Conservation (phyloP, 2,329 filamentous ascomycete species). For the Pseudogymnoascus sp. region DNA sequence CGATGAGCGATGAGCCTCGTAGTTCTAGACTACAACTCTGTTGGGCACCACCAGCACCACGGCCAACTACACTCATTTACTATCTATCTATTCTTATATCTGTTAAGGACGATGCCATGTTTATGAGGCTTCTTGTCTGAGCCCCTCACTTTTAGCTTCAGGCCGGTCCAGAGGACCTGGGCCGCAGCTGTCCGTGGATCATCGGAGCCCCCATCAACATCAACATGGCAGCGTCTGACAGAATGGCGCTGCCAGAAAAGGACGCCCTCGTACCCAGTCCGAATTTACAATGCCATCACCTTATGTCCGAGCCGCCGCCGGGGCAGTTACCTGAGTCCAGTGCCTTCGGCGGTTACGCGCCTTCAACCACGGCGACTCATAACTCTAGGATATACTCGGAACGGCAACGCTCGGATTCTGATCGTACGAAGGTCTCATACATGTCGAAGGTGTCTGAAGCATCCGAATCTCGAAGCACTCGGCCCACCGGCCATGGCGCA, state of each 20-base stretch:
- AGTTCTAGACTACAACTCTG: slow-evolving; percentile 5
- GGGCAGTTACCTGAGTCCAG: not conserved
- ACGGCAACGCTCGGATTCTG: slow-evolving; percentile 5
- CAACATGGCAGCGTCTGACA: slow-evolving; percentile 9
- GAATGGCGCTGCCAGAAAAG: slow-evolving; percentile 5
- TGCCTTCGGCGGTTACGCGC: not conserved
- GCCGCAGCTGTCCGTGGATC: not conserved
- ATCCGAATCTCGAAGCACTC: not conserved
- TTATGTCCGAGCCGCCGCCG: not conserved
- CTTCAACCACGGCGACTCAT: not conserved
- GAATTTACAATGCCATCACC: slow-evolving; percentile 1
- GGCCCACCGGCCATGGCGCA: not conserved
- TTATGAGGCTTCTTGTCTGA: slow-evolving; percentile 4
- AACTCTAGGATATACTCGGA: not conserved
- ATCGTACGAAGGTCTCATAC: not conserved
- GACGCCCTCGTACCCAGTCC: not conserved
- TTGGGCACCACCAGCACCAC: slow-evolving; percentile 1
- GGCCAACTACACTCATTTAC: not conserved
- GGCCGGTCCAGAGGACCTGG: slow-evolving; percentile 4
- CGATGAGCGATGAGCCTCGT: not conserved
- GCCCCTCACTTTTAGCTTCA: slow-evolving; percentile 5
- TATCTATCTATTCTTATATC: slow-evolving; percentile 8
- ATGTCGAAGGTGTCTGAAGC: not conserved
- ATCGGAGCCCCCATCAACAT: not conserved
- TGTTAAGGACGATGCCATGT: slow-evolving; percentile 3